Base-by-base conservation (phyloP, 805 yeast genomes). In the Yarrowia bubula region DNA sequence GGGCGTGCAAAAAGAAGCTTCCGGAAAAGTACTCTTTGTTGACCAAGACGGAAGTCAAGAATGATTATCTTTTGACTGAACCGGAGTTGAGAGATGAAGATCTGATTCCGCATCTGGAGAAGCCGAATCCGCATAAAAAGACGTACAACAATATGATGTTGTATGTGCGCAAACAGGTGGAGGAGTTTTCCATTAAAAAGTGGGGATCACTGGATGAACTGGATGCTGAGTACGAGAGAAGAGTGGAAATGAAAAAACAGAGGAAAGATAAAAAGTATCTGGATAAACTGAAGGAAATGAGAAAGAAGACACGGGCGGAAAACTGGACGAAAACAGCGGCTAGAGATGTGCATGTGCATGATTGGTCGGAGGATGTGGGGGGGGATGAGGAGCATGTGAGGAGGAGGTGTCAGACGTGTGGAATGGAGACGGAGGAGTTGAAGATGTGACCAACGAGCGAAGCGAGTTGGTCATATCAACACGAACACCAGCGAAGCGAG, bases 31-130 rank as follows among this genome's bases (percentile, higher is more conserved):
- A 93, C 74, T 84, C 98, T 0, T 75, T 95, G 18, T 76, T 95
- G 61, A 95, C 99, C 8, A 95, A 95, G 76, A 95, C 99, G 0
- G 99, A 95, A 76, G 92, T 97, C 75, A 84, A 86, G 44, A 93
- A 89, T 70, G 99, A 95, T 76, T 95, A 95, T 74, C 82, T 95
- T 46, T 75, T 95, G 33, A 95, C 99, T 0, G 99, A 95, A 57
- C 95, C 98, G 0, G 99, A 95, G 73, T 80, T 95, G 47, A 81
- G 84, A 62, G 99, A 95, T 73, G 76, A 75, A 6, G 79, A 75
- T 1, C 75, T 92, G 28, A 79, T 95, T 67, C 88, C 88, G 10
- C 84, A 95, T 68, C 78, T 93, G 67, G 96, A 92, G 68, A 90
- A 92, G 70, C 91, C 97, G 2, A 95, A 95, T 72, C 99, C 99